These are phyloP conservation scores for Jatropha curcas DNA, from an alignment of 345 rosid species.

Conservation along the genomic window DNA sequence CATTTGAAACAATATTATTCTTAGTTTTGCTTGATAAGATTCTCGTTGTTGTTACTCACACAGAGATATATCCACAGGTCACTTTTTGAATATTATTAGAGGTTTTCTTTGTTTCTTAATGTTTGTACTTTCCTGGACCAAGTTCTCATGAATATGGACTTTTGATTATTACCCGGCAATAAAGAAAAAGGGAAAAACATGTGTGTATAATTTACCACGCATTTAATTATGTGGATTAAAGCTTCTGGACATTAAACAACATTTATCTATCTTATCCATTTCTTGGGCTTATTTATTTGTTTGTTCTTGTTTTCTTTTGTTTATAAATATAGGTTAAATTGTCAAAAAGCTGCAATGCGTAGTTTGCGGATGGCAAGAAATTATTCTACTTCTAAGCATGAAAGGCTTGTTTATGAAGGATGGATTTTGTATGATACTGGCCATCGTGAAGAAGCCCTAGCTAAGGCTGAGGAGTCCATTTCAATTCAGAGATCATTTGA, in stretches of 20 bases:
- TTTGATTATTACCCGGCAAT: neutral
- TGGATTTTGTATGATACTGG: conserved; percentile 95
- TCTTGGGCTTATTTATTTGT: neutral
- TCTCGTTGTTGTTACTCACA: neutral
- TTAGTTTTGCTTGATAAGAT: neutral
- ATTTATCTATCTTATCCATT: neutral
- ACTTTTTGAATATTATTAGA: neutral
- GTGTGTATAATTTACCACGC: neutral
- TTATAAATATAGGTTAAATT: conserved; percentile 60
- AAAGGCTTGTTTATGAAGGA: conserved; percentile 94
- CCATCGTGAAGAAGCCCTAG: conserved; percentile 90
- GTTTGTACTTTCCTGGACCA: neutral
- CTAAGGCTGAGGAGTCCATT: conserved; percentile 89
- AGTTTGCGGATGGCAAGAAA: conserved; percentile 86
- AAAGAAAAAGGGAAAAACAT: neutral
- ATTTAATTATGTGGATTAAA: neutral
- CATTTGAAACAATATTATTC: neutral
- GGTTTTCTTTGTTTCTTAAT: neutral
- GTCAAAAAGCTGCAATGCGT: conserved; percentile 94
- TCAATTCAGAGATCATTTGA: conserved; percentile 89
- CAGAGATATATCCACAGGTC: neutral
- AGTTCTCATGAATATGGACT: neutral
- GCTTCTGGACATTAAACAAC: neutral
- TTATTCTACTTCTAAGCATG: conserved; percentile 72
- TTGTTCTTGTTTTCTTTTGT: neutral